Evolutionary conservation across 108 stramenopile species (phyloP), one percentile per base, ranked within the genome.

Genomic region (Nitzschia sp.): DNA sequence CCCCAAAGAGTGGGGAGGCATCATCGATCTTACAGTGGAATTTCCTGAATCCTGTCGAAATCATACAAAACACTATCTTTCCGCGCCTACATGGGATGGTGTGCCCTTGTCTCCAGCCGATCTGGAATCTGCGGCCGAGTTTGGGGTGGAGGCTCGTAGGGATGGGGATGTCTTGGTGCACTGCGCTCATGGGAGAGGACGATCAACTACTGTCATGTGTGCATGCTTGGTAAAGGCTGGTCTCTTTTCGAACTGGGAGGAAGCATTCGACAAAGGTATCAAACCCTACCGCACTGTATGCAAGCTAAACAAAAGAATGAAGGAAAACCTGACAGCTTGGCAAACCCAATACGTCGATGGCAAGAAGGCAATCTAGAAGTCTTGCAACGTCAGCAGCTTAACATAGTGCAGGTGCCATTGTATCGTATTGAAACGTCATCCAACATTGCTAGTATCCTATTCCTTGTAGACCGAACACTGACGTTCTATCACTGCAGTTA

Each of bases 11-110:
- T 95, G 90, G 90, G 89, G 84, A 4, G 87, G 89, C 5, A 78
- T 92, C 23, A 76, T 95, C 38, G 94, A 95, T 71, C 60, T 90
- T 34, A 95, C 94, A 4, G 94, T 95, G 9, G 94, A 95, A 63
- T 95, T 95, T 61, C 91, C 91, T 2, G 94, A 95, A 58, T 47
- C 45, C 21, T 90, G 89, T 53, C 71, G 80, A 35, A 66, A 84
- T 28, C 44, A 73, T 29, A 90, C 89, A 0, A 62, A 77, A 53
- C 63, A 64, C 5, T 95, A 95, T 46, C 66, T 89, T 1, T 80
- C 76, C 34, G 62, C 90, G 9, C 85, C 91, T 3, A 87, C 89
- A 0, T 95, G 94, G 94, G 94, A 95, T 73, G 94, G 94, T 30
- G 88, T 90, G 8, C 94, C 94, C 3, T 71, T 86, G 48, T 65